Percentiles rank a stretch among this genome's conserved stretches.
Conservation (phyloP, 805 yeast genomes). For the Sugiyamaella qingdaonensis region DNA sequence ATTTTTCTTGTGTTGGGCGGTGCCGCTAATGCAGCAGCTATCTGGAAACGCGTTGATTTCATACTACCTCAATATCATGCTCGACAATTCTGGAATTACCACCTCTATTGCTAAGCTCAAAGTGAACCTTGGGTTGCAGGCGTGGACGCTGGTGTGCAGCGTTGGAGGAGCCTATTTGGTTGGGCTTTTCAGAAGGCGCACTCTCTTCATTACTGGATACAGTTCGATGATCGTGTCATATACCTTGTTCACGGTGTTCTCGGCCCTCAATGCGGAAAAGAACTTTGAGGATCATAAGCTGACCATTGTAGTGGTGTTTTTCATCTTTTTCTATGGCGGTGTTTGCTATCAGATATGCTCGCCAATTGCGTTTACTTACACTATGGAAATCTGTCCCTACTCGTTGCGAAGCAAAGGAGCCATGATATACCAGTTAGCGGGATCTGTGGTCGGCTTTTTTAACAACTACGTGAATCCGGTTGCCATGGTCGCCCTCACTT, state of each 20-base stretch:
- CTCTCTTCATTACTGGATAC: slow-evolving; percentile 14
- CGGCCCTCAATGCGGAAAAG: slow-evolving; percentile 41
- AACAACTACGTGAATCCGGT: slow-evolving; percentile 35
- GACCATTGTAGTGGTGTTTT: slow-evolving; percentile 44
- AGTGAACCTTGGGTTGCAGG: slow-evolving; percentile 16
- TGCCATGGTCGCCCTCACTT: slow-evolving; percentile 40
- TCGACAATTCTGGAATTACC: slow-evolving; percentile 50
- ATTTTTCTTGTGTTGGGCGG: slow-evolving; percentile 8
- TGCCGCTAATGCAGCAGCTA: slow-evolving; percentile 9
- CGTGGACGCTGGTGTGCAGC: slow-evolving; percentile 9
- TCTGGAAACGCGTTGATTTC: slow-evolving; percentile 14
- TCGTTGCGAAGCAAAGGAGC: slow-evolving; percentile 40
- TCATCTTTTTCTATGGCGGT: slow-evolving; percentile 41
- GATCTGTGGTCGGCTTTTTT: slow-evolving; percentile 22
- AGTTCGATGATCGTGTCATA: slow-evolving; percentile 15
- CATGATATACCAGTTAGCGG: slow-evolving; percentile 28
- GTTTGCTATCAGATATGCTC: slow-evolving; percentile 15
- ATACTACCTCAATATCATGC: slow-evolving; percentile 47
- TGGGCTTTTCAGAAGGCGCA: slow-evolving; percentile 10
- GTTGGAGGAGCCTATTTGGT: slow-evolving; percentile 13
- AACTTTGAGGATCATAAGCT: slow-evolving; percentile 38
- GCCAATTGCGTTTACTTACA: slow-evolving; percentile 15
- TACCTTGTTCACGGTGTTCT: slow-evolving; percentile 27
- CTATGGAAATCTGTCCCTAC: slow-evolving; percentile 23
- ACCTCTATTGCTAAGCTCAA: slow-evolving; percentile 4